Conservation (phyloP, 2,329 filamentous ascomycete species). For the Penicillium sp. region DNA sequence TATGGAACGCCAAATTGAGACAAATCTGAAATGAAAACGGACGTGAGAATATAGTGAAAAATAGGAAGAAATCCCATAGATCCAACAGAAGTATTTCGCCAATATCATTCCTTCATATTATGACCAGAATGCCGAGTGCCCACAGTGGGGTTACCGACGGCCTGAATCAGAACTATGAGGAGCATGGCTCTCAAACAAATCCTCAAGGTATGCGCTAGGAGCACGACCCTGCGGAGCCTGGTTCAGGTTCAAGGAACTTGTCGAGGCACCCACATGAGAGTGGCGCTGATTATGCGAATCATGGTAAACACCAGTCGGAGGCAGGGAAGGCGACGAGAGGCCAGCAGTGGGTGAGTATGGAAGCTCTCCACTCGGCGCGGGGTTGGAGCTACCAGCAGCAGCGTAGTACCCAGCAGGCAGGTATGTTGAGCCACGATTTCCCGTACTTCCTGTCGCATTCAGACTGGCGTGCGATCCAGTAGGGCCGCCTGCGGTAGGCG, state of each 20-base stretch:
- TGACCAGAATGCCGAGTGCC: not conserved
- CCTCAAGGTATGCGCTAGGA: slow-evolving; percentile 86
- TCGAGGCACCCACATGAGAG: slow-evolving; percentile 33
- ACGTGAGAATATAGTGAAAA: not conserved
- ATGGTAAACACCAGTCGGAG: slow-evolving; percentile 42
- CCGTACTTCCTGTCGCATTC: slow-evolving; percentile 12
- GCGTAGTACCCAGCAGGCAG: slow-evolving; percentile 91
- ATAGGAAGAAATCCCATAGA: not conserved
- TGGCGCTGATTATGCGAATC: slow-evolving; percentile 24
- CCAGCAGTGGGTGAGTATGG: slow-evolving; percentile 55
- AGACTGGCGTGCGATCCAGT: slow-evolving; percentile 51
- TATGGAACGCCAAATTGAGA: not conserved
- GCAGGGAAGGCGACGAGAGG: slow-evolving; percentile 54
- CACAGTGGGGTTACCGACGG: slow-evolving; percentile 1
- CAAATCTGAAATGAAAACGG: not conserved
- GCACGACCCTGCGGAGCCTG: slow-evolving; percentile 67
- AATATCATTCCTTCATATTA: slow-evolving; percentile 1
- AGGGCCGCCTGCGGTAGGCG: slow-evolving; percentile 69
- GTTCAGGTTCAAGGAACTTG: slow-evolving; percentile 64
- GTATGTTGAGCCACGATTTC: slow-evolving; percentile 70
- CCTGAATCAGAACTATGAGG: slow-evolving; percentile 15
- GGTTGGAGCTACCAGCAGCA: slow-evolving; percentile 59
- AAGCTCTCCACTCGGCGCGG: slow-evolving; percentile 36
- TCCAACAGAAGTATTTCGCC: not conserved
- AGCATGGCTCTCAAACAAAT: slow-evolving; percentile 74